Conservation (phyloP, 371 early-diverging fungal species). For the Mortierella polycephala region DNA sequence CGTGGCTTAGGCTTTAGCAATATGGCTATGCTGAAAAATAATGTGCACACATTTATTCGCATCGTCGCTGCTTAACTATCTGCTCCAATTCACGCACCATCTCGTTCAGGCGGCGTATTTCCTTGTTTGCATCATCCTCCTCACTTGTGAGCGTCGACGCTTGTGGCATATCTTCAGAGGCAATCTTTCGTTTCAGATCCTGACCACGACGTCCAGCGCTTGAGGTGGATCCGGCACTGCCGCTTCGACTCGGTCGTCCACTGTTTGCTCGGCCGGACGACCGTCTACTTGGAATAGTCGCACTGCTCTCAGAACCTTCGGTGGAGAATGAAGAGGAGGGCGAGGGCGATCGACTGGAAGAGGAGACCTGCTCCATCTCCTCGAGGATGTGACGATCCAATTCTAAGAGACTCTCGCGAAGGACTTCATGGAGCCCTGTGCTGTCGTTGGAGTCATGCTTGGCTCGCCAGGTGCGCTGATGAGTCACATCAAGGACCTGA, state of each 20-base stretch:
- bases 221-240: constrained; percentile 14
- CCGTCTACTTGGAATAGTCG: background rate
- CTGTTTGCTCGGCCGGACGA: background rate
- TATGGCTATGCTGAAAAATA: too few relatives aligned
- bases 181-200: constrained; percentile 1
- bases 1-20: too few relatives aligned
- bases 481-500: background rate
- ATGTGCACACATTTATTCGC: too few relatives aligned
- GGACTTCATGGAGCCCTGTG: constrained; percentile 14
- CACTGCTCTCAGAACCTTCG: background rate
- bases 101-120: constrained; percentile 4
- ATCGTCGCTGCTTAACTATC: background rate
- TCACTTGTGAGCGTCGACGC: constrained; percentile 2
- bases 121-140: constrained; percentile 11
- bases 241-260: constrained; percentile 6
- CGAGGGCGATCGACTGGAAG: constrained; percentile 15
- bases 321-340: constrained; percentile 10
- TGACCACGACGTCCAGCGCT: constrained; percentile 4
- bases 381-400: constrained; percentile 25
- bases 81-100: constrained; percentile 14
- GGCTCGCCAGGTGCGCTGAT: background rate
- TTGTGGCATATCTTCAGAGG: background rate
- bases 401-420: constrained; percentile 35
- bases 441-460: background rate
- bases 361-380: constrained; percentile 5